Base-by-base conservation (phyloP, 352 stramenopile genomes). In the Pythium folliculosum region DNA sequence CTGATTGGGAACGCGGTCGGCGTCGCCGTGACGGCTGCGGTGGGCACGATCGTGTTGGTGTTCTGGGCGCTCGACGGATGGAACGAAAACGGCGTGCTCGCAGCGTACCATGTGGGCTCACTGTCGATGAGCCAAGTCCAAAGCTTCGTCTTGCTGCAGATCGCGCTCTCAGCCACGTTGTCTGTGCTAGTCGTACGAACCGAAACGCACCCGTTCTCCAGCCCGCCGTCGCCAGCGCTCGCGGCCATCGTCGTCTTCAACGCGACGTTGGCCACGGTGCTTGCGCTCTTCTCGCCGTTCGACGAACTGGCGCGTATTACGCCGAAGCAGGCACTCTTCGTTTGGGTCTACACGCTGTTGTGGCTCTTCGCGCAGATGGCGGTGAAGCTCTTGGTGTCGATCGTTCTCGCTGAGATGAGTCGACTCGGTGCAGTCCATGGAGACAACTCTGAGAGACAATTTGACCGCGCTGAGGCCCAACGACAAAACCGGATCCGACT, bases 131-230 rank as follows among this genome's bases (percentile, higher is more conserved):
- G 90, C 60, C 83, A 98, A 76, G 88, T 98, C 53, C 93, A 89
- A 66, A 97, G 88, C 69, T 82, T 96, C 66, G 95, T 98, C 67
- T 98, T 98, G 80, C 82, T 99, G 40, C 97, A 99, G 77, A 86
- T 98, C 40, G 96, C 92, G 32, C 84, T 98, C 13, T 96, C 91
- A 3, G 91, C 97, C 66, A 97, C 97, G 66, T 84, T 98, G 49
- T 97, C 94, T 13, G 85, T 98, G 5, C 98, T 98, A 73, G 90
- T 90, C 32, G 87, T 91, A 21, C 82, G 91, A 55, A 96, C 86
- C 3, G 80, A 91, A 5, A 40, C 23, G 1, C 53, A 64, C 21
- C 27, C 47, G 60, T 97, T 97, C 72, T 97, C 86, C 59, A 80
- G 86, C 49, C 76, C 85, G 40, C 72, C 70, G 13, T 91, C 93